These are phyloP conservation scores for Rosa lucieae DNA, from an alignment of 306 rosid genomes.

Conservation along the genomic window DNA sequence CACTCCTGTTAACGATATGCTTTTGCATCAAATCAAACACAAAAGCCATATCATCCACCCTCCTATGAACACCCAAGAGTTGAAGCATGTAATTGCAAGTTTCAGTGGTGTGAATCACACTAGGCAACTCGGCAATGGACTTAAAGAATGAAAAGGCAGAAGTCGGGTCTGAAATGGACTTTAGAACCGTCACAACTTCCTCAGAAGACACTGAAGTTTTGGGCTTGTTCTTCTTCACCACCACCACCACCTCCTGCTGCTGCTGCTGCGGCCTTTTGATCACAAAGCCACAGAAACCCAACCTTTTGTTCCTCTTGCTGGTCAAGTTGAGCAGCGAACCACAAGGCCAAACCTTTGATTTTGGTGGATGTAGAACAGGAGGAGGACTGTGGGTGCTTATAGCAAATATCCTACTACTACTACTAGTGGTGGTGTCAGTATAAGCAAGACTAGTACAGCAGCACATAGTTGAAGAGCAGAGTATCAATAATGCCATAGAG, in stretches of 20 bases:
- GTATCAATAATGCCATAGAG: conserved; percentile 51
- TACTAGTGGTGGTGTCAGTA: conserved; percentile 15
- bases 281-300: conserved; percentile 42
- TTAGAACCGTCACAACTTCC: conserved; percentile 57
- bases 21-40: conserved; percentile 85
- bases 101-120: conserved; percentile 71
- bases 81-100: conserved; percentile 91
- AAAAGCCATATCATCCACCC: conserved; percentile 68
- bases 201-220: conserved; percentile 53
- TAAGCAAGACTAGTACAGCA: conserved; percentile 36
- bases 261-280: conserved; percentile 39
- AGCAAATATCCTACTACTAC: conserved; percentile 27
- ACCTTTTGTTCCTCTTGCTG: conserved; percentile 41
- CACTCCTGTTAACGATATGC: conserved; percentile 58
- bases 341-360: conserved; percentile 45
- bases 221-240: conserved; percentile 35
- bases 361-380: conserved; percentile 9
- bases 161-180: conserved; percentile 59
- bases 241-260: conserved; percentile 34
- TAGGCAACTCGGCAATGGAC: conserved; percentile 54
- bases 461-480: conserved; percentile 50
- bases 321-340: conserved; percentile 42
- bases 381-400: not conserved
- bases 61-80: conserved; percentile 47
- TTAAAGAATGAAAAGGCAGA: conserved; percentile 66